Base-by-base conservation (phyloP, 1,284 basidiomycete species). In the Apiotrichum gracile region DNA sequence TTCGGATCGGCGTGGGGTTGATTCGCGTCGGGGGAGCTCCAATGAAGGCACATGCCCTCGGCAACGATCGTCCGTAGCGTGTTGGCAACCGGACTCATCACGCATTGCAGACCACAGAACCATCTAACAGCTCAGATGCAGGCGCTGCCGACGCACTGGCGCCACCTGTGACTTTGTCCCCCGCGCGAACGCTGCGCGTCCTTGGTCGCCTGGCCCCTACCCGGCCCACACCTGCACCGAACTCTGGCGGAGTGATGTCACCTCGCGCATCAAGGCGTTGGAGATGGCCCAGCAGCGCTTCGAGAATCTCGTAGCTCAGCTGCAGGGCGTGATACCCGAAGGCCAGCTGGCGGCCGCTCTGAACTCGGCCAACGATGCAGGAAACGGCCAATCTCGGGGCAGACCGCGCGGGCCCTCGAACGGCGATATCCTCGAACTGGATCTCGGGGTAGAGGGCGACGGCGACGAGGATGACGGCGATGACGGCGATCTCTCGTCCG, bases 171-270 rank as follows among this genome's bases (percentile, higher is more conserved):
- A 61, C 41, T 61, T 61, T 42, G 53, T 61, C 9, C 55, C 60
- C 17, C 42, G 60, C 22, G 54, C 51, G 39, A 61, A 61, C 46
- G 60, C 60, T 14, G 57, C 60, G 6, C 31, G 55, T 1, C 54
- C 52, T 5, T 57, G 52, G 50, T 55, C 54, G 4, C 57, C 54
- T 5, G 52, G 51, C 3, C 60, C 54, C 3, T 57, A 57, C 24
- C 57, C 60, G 2, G 50, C 54, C n/a, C 60, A 57, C 37, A 57
- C 54, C 4, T 61, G 60, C 42, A 61, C 60, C 24, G 60, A 61
- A 44, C 51, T 57, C 19, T 61, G 60, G 60, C 49, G 60, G 5
- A 57, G 27, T 24, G 55, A 61, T 33, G 57, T 61, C 25, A 59
- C 50, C 26, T 27, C 33, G 19, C 57, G 57, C 0, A 44, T 61